These are phyloP conservation scores for Eucalyptus pumila DNA, from an alignment of 345 rosid genomes.

Conservation along the genomic window DNA sequence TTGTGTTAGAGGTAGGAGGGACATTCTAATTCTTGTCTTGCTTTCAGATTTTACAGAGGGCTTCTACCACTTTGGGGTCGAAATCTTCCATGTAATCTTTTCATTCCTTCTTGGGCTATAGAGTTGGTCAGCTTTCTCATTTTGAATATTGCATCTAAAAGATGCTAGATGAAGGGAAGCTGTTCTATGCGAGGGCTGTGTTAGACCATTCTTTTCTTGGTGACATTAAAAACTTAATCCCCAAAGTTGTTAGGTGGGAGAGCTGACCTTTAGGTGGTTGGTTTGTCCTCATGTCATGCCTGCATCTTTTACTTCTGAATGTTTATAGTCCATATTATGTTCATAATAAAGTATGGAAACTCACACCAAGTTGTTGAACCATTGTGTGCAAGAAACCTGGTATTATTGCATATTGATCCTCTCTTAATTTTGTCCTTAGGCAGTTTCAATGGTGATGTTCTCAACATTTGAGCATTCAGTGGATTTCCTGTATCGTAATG, in stretches of 20 bases:
- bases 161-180: background rate
- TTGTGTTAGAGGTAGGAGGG: background rate
- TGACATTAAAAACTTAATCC: background rate
- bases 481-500: slow-evolving; percentile 14
- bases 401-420: background rate
- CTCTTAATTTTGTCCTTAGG: background rate
- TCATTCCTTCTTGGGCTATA: background rate
- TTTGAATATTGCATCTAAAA: background rate
- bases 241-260: background rate
- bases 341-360: background rate
- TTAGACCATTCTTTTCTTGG: background rate
- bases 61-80: slow-evolving; percentile 32
- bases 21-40: background rate
- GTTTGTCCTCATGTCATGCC: background rate
- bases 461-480: slow-evolving; percentile 43
- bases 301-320: background rate
- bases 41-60: slow-evolving; percentile 23
- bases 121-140: background rate
- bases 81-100: slow-evolving; percentile 21
- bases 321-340: background rate
- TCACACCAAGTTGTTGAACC: background rate
- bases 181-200: background rate
- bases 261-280: background rate
- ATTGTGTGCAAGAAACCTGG: background rate
- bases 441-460: slow-evolving; percentile 55